Conservation (phyloP, 2,329 filamentous ascomycete genomes). For the Ilyonectria mors-panacis region DNA sequence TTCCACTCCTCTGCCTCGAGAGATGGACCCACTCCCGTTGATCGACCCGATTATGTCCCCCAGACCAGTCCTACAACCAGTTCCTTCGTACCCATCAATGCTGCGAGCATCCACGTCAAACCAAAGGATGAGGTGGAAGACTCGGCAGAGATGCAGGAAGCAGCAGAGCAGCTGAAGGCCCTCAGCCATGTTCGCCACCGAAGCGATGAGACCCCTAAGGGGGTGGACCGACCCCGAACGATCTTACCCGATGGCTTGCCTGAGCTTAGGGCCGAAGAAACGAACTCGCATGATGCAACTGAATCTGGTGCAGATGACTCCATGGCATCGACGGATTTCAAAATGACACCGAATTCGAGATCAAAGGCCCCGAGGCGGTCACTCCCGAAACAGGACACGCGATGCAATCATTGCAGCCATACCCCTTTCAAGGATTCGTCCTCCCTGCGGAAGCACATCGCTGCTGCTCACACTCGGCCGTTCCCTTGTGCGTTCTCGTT, state of each 20-base stretch:
- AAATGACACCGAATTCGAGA: conserved; percentile 49
- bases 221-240: conserved; percentile 53
- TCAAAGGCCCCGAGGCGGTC: conserved; percentile 63
- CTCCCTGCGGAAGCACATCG: conserved; percentile 76
- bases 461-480: conserved; percentile 77
- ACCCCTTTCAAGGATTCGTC: conserved; percentile 78
- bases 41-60: conserved; percentile 43
- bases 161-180: conserved; percentile 76
- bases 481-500: conserved; percentile 90
- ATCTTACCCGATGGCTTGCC: conserved; percentile 57
- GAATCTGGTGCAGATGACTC: conserved; percentile 49
- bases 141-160: conserved; percentile 79
- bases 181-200: conserved; percentile 73
- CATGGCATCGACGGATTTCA: conserved; percentile 41
- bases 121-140: conserved; percentile 64
- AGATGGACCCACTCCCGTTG: conserved; percentile 42
- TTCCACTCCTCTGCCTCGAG: conserved; percentile 45
- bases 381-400: conserved; percentile 72
- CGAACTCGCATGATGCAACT: conserved; percentile 54
- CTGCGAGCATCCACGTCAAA: conserved; percentile 44
- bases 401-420: conserved; percentile 74
- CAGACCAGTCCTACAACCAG: conserved; percentile 49
- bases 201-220: conserved; percentile 60
- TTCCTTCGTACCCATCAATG: conserved; percentile 39
- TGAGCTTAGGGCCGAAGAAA: conserved; percentile 47